Conservation (phyloP, 331 rosid species). For the Erythrophleum ivorense region DNA sequence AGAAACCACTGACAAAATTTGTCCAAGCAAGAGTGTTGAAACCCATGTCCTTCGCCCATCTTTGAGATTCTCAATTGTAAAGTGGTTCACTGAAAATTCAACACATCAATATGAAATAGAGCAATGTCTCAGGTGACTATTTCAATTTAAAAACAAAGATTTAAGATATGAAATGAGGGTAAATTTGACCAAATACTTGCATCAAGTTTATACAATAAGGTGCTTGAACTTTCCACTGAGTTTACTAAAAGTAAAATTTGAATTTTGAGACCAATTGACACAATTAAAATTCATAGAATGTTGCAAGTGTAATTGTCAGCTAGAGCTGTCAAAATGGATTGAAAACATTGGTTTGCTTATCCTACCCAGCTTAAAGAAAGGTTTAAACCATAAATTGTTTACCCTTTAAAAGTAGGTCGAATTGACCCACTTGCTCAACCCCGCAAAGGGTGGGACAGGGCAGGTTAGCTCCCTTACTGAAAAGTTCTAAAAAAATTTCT, state of each 20-base stretch:
- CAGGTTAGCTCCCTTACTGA: neutral
- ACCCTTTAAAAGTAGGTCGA: neutral
- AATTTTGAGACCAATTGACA: slow-evolving; percentile 17
- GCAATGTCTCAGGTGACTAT: neutral
- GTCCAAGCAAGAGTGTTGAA: slow-evolving; percentile 67
- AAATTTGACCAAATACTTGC: slow-evolving; percentile 5
- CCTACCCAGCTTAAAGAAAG: neutral
- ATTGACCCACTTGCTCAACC: neutral
- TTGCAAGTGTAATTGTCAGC: neutral
- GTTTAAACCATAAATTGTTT: slow-evolving; percentile 23
- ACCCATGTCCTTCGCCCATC: slow-evolving; percentile 55
- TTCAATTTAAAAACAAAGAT: slow-evolving; percentile 5
- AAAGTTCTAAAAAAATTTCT: too few species aligned
- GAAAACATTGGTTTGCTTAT: slow-evolving; percentile 18
- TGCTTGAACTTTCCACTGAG: neutral
- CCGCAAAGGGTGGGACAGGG: neutral
- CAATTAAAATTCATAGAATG: slow-evolving; percentile 1
- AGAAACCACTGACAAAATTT: slow-evolving; percentile 56
- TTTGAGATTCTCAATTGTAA: slow-evolving; percentile 47
- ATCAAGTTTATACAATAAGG: slow-evolving; percentile 27
- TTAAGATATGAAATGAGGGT: slow-evolving; percentile 24
- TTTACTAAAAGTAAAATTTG: slow-evolving; percentile 28
- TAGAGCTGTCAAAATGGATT: slow-evolving; percentile 15
- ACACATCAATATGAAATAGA: slow-evolving; percentile 38
- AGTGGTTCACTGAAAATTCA: slow-evolving; percentile 47